These are phyloP conservation scores for Puccinia sorghi DNA, from an alignment of 1,284 basidiomycete species.

Conservation along the genomic window DNA sequence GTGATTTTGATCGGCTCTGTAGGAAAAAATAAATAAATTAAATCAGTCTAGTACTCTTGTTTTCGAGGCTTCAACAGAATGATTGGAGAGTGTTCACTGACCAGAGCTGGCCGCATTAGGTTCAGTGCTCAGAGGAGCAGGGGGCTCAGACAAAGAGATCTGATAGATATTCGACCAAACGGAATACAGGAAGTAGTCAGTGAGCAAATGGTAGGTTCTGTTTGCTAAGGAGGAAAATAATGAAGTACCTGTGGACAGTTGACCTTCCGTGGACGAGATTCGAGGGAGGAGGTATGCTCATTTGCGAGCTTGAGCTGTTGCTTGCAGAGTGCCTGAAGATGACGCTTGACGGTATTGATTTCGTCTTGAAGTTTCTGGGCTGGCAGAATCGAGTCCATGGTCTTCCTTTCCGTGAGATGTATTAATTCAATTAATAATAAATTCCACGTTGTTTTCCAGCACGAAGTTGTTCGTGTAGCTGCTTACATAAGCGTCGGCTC, in stretches of 20 bases:
- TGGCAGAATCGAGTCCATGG: conserved; percentile 51
- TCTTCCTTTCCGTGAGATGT: conserved; percentile 6
- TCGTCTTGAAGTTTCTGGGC: conserved; percentile 61
- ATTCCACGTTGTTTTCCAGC: too few relatives aligned
- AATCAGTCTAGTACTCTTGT: not conserved
- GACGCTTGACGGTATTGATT: conserved; percentile 70
- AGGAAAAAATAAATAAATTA: not conserved
- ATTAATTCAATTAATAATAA: too few relatives aligned
- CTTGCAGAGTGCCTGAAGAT: conserved; percentile 68
- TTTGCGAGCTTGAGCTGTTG: conserved; percentile 72
- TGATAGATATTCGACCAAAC: not conserved
- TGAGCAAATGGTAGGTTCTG: not conserved
- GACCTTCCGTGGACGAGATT: conserved; percentile 62
- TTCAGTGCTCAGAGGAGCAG: conserved; percentile 26
- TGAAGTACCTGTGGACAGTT: conserved; percentile 30
- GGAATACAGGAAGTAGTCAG: not conserved
- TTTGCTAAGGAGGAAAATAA: not conserved
- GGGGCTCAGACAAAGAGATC: conserved; percentile 50
- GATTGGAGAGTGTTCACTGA: conserved; percentile 5
- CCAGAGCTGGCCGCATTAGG: conserved; percentile 21
- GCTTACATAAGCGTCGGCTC: too few relatives aligned
- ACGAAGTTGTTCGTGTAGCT: too few relatives aligned
- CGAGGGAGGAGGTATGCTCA: conserved; percentile 73
- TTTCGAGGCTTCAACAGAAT: not conserved
- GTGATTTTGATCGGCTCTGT: conserved; percentile 69